phyloP scores from a whole-genome alignment of 768 basidiomycete species.

The Auriculariales sp. region DNA sequence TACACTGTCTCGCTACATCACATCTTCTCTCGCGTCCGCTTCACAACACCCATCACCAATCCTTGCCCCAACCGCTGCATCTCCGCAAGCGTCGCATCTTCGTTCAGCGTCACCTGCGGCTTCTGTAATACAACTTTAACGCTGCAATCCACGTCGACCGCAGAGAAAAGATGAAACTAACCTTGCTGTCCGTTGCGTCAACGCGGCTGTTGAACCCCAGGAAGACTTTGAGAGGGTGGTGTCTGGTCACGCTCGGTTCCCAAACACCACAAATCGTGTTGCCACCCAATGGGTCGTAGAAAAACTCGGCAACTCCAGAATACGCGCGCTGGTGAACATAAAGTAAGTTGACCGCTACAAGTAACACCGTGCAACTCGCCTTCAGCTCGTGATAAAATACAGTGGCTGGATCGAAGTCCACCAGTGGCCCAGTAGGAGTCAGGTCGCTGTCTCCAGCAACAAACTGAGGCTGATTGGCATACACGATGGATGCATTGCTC shows the following conservation, averaged over 20 bases:
- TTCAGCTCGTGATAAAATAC: conserved; percentile 56
- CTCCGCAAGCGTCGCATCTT: conserved; percentile 51
- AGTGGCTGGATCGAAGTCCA: conserved; percentile 71
- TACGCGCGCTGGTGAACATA: conserved; percentile 42
- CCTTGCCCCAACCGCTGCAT: conserved; percentile 63
- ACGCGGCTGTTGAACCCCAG: conserved; percentile 44
- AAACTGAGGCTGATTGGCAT: conserved; percentile 27
- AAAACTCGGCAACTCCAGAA: conserved; percentile 64
- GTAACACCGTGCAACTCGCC: conserved; percentile 26
- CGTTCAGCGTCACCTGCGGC: conserved; percentile 50
- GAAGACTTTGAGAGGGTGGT: conserved; percentile 64
- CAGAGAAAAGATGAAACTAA: conserved; percentile 1
- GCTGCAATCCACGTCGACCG: neutral
- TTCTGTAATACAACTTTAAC: conserved; percentile 21
- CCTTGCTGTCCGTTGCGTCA: conserved; percentile 8
- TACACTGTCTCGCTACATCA: too few relatives aligned
- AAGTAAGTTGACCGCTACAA: conserved; percentile 2
- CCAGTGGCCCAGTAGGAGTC: conserved; percentile 13
- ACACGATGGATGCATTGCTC: conserved; percentile 29
- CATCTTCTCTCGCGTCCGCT: conserved; percentile 2
- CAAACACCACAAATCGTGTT: conserved; percentile 69
- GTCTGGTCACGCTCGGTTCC: conserved; percentile 54
- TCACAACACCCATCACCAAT: conserved; percentile 36
- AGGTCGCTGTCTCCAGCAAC: conserved; percentile 12
- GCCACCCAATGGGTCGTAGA: conserved; percentile 75